Evolutionary conservation across 2,329 filamentous ascomycete species (phyloP), one percentile per base, ranked within the genome.

Genomic region (Stagonosporopsis rhizophila): DNA sequence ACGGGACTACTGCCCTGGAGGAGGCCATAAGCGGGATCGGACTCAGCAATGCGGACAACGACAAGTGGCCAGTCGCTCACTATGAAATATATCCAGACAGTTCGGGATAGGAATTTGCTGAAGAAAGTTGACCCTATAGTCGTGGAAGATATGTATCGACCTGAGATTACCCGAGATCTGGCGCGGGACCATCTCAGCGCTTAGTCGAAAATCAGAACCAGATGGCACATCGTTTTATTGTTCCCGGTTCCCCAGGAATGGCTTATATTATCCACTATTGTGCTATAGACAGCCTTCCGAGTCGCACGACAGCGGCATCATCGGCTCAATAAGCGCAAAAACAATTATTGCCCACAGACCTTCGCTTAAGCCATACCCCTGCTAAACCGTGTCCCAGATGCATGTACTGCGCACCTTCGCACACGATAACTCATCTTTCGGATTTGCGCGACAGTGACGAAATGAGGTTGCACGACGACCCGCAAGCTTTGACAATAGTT

Each of bases 361-460:
- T 19, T 56, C 53, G 47, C 42, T 51, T 25, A 39, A 6, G 14
- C n/a, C 20, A 5, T 22, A 38, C 30, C 42, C 53, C 42, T 52
- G 42, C 38, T 20, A 27, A 23, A 12, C 37, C 15, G 20, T 28
- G 22, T n/a, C 19, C 34, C 35, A 22, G 19, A 38, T 38, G 23
- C 37, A 47, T 30, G 7, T 34, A 47, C 25, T 22, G 25, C 22
- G 34, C 42, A 37, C 40, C 8, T 38, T 45, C 41, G 30, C 22
- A 41, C 25, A 47, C 47, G 53, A 56, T 38, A 56, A 42, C 25
- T 56, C 53, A 56, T 23, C n/a, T 56, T 15, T 42, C 44, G 44
- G 37, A 56, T 38, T 40, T 56, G 14, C 47, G 44, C 53, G 53
- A 47, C 17, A 22, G 38, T 44, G 42, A 56, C 41, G 44, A 23